phyloP scores from a whole-genome alignment of 208 protist genomes.

The Balamuthia mandrillaris region DNA sequence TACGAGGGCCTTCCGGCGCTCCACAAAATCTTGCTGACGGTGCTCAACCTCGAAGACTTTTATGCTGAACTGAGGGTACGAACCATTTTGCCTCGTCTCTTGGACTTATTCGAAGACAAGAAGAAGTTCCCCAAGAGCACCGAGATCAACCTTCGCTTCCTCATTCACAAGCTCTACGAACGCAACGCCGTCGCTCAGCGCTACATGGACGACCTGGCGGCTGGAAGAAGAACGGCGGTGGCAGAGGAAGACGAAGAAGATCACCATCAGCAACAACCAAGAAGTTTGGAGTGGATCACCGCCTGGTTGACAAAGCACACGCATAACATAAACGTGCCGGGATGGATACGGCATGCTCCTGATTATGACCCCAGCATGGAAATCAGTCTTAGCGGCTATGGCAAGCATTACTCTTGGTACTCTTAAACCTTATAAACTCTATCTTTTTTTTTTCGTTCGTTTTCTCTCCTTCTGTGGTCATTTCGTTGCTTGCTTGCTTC shows the following conservation, averaged over 20 bases:
- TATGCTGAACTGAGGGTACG: not conserved
- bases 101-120: not conserved
- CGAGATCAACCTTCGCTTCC: conserved; percentile 23
- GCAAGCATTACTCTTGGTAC: too few species aligned
- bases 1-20: conserved; percentile 11
- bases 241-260: too few species aligned
- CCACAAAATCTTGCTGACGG: not conserved
- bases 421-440: too few species aligned
- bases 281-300: not conserved
- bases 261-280: not conserved
- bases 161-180: conserved; percentile 24
- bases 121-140: conserved; percentile 17
- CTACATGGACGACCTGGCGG: not conserved
- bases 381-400: too few species aligned
- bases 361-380: too few species aligned
- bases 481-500: too few species aligned
- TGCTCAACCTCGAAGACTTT: not conserved
- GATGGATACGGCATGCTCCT: too few species aligned
- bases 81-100: not conserved
- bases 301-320: not conserved
- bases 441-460: too few species aligned
- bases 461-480: too few species aligned
- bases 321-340: conserved; percentile 8
- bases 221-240: not conserved
- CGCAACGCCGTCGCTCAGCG: not conserved